Percentiles rank a stretch among this genome's conserved stretches.
phyloP scores from a whole-genome alignment of 2,329 filamentous ascomycete species.

The Biscogniauxia mediterranea region DNA sequence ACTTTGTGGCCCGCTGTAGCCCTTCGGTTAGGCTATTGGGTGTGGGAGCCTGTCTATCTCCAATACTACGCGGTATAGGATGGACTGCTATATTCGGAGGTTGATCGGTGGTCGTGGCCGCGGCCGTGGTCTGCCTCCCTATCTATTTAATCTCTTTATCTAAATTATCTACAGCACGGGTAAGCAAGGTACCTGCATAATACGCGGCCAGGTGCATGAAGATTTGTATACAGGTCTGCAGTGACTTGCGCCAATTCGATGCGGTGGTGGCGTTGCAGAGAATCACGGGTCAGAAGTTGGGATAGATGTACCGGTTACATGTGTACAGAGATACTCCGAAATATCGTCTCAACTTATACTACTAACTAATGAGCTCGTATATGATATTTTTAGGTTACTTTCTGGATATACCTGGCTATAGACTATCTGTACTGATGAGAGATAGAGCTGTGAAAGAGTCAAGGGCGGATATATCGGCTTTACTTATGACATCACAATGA shows the following conservation, averaged over 20 bases:
- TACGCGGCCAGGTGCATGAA: not conserved
- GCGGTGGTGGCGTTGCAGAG: not conserved
- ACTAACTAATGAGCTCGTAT: not conserved
- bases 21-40: no score
- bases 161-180: not conserved
- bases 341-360: not conserved
- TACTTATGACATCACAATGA: not conserved
- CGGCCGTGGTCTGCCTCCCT: no score
- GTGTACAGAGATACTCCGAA: not conserved
- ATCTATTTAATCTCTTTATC: not conserved
- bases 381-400: no score
- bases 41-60: no score
- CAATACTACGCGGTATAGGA: no score
- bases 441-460: not conserved
- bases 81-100: no score
- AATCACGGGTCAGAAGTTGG: not conserved
- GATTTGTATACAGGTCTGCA: not conserved
- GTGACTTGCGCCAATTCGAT: not conserved
- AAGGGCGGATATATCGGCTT: not conserved
- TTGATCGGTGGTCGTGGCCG: no score
- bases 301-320: not conserved
- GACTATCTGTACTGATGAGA: no score
- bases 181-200: not conserved
- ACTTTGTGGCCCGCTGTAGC: no score
- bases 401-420: no score